Conservation (phyloP, 2,329 filamentous ascomycete genomes). For the Raffaelea ambrosiae region DNA sequence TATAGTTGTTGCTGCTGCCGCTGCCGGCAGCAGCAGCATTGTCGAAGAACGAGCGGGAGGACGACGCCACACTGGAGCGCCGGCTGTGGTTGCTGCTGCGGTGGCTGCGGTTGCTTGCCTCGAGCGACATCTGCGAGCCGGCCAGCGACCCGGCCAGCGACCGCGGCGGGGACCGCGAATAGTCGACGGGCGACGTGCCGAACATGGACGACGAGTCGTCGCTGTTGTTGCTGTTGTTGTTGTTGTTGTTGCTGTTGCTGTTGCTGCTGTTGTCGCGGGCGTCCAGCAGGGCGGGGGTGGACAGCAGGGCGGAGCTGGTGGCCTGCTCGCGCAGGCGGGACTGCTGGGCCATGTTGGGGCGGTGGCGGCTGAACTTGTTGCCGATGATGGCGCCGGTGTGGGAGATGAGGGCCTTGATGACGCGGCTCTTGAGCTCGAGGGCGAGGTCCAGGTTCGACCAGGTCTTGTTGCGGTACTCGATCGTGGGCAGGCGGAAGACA, state of each 20-base stretch:
- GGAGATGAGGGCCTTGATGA: slow-evolving; percentile 87
- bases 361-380: slow-evolving; percentile 90
- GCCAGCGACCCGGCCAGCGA: slow-evolving; percentile 26
- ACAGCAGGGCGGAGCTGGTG: slow-evolving; percentile 61
- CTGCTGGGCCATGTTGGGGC: slow-evolving; percentile 71
- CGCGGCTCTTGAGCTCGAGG: slow-evolving; percentile 84
- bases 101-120: slow-evolving; percentile 10
- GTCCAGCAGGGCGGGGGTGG: slow-evolving; percentile 31
- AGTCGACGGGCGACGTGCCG: slow-evolving; percentile 46
- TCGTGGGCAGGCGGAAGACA: slow-evolving; percentile 86
- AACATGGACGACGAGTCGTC: slow-evolving; percentile 50
- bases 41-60: slow-evolving; percentile 31
- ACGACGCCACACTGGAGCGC: slow-evolving; percentile 42
- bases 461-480: slow-evolving; percentile 97
- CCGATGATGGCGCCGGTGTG: slow-evolving; percentile 94
- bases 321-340: slow-evolving; percentile 74
- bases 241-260: slow-evolving; percentile 24
- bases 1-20: neutral
- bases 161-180: slow-evolving; percentile 48
- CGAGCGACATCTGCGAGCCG: slow-evolving; percentile 38
- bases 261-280: slow-evolving; percentile 42
- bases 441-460: slow-evolving; percentile 97
- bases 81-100: slow-evolving; percentile 37
- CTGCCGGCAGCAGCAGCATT: too few species aligned
- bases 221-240: slow-evolving; percentile 31